Evolutionary conservation across 306 rosid genomes (phyloP).

Genomic region (peach (Prunus persica)): DNA sequence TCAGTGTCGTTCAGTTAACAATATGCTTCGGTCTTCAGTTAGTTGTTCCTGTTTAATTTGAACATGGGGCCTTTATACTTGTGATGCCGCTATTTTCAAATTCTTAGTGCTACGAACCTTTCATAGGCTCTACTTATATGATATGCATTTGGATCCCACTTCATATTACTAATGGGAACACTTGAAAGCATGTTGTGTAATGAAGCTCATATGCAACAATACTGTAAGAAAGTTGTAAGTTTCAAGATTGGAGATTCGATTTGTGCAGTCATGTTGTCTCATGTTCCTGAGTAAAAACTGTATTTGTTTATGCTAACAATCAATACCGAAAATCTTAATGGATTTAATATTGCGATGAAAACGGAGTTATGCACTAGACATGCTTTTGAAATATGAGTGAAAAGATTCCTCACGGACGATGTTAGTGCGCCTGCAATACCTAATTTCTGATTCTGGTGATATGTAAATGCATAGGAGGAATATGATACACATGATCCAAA

Average conservation of each 20-base stretch:
- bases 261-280: not conserved
- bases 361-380: not conserved
- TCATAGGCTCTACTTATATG: not conserved
- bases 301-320: not conserved
- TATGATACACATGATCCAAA: constrained; percentile 84
- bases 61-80: not conserved
- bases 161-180: not conserved
- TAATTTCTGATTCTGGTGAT: constrained; percentile 1
- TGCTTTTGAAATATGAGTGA: not conserved
- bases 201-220: not conserved
- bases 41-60: not conserved
- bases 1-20: not conserved
- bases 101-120: not conserved
- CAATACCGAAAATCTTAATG: not conserved
- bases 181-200: not conserved
- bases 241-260: not conserved
- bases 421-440: not conserved
- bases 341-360: not conserved
- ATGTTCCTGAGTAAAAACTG: not conserved
- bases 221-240: not conserved
- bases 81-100: not conserved
- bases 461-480: constrained; percentile 42
- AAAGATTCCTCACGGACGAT: not conserved
- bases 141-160: not conserved
- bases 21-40: not conserved